Evolutionary conservation across 148 eudicot species (phyloP), one percentile per base, ranked within the genome.

Genomic region (Diospyros kaki): DNA sequence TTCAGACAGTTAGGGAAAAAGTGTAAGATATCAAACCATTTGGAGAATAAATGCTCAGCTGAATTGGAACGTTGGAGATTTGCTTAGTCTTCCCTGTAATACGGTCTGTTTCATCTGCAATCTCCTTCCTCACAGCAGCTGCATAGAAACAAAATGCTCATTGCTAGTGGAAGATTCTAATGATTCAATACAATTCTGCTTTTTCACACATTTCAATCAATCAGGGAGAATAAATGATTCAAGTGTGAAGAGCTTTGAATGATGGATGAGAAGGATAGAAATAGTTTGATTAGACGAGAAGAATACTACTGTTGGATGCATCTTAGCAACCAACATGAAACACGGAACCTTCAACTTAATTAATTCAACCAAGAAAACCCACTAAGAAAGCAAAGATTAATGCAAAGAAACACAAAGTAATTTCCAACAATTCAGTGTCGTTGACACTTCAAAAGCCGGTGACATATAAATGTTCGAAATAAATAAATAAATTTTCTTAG

Each of bases 121-220:
- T 96, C 87, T 96, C 99, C 78, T 81, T 82, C 66, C 98, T 98
- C 18, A 96, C 99, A 76, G 97, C 79, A 83, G 98, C 99, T 96
- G 93, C 89, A 83, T 62, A 71, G 72, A 71, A 75, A 64, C 51
- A 18, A 40, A 58, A 41, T 28, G 45, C 5, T 43, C 18, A 56
- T 40, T 50, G 43, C 7, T 50, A 60, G 12, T 7, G 56, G 40
- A 73, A 38, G 15, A 60, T 8, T 50, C 28, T 44, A 40, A 60
- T 46, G 1, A 15, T 72, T 60, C 7, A 72, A 28, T 28, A 28
- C 6, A 2, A 48, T 12, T 59, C 38, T 15, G n/a, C 18, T 15
- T 44, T 48, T 17, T 38, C 12, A 45, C 4, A 60, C 14, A 28
- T 28, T 28, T 28, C 28, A 73, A 55, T 7, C 5, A 8, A 14